Evolutionary conservation across 495 filamentous ascomycete species (phyloP).

Genomic region (Annulohypoxylon bovei): DNA sequence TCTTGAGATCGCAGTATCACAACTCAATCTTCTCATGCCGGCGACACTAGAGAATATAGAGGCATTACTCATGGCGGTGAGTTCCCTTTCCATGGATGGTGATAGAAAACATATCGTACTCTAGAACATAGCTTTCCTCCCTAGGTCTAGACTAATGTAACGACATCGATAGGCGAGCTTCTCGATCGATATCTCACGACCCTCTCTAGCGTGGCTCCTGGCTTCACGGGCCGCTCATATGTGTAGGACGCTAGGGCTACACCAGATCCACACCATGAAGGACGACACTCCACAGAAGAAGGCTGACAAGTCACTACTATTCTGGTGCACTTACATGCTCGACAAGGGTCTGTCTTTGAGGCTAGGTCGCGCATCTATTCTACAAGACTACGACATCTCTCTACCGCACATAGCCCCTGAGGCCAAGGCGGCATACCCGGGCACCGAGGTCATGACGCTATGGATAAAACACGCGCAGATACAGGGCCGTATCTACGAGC

Average conservation of each 20-base stretch:
- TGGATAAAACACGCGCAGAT: slow-evolving; percentile 66
- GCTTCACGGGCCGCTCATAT: slow-evolving; percentile 66
- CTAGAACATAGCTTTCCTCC: background rate
- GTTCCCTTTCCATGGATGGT: slow-evolving; percentile 11
- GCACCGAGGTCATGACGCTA: slow-evolving; percentile 50
- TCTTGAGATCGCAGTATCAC: slow-evolving; percentile 66
- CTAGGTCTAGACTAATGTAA: slow-evolving; percentile 2
- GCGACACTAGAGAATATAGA: slow-evolving; percentile 67
- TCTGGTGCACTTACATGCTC: slow-evolving; percentile 72
- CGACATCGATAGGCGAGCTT: slow-evolving; percentile 51
- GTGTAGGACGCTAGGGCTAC: slow-evolving; percentile 72
- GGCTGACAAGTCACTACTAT: slow-evolving; percentile 58
- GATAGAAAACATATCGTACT: background rate
- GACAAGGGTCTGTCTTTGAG: slow-evolving; percentile 71
- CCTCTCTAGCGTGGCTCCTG: slow-evolving; percentile 70
- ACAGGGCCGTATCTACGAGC: slow-evolving; percentile 67
- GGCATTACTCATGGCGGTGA: slow-evolving; percentile 67
- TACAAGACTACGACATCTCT: slow-evolving; percentile 74
- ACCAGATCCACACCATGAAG: slow-evolving; percentile 64
- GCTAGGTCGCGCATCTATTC: slow-evolving; percentile 66
- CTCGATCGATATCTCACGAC: slow-evolving; percentile 70
- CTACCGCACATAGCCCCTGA: slow-evolving; percentile 54
- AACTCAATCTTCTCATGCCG: slow-evolving; percentile 67
- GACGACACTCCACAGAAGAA: slow-evolving; percentile 51
- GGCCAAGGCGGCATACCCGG: slow-evolving; percentile 47